These are phyloP conservation scores for Pseudophaeomoniella oleicola DNA, from an alignment of 2,329 filamentous ascomycete species.

Conservation along the genomic window DNA sequence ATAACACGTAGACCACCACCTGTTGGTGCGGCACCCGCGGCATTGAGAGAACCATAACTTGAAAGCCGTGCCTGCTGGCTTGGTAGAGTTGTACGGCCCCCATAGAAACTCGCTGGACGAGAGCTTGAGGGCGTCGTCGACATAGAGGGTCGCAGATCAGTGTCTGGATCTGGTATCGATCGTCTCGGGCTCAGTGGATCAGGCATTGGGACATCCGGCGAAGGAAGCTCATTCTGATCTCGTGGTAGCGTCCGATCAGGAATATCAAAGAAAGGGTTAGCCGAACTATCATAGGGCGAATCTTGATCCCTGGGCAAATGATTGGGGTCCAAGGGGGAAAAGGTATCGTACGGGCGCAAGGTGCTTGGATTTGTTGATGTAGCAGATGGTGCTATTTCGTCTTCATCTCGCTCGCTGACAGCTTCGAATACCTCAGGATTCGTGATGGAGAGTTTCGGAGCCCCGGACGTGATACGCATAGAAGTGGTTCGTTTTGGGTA, in stretches of 20 bases:
- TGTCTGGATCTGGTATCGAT: neutral
- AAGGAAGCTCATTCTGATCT: neutral
- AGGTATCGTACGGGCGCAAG: neutral
- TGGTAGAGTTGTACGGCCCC: constrained; percentile 16
- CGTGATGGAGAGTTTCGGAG: constrained; percentile 10
- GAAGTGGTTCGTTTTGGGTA: neutral
- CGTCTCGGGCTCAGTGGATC: neutral
- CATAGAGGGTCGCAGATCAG: no score
- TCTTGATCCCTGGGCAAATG: constrained; percentile 2
- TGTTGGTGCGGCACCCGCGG: constrained; percentile 3
- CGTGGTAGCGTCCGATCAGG: neutral
- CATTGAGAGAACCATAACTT: constrained; percentile 3
- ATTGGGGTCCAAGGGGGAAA: neutral
- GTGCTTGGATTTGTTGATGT: constrained; percentile 3
- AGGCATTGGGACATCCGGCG: neutral
- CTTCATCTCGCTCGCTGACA: neutral
- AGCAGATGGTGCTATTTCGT: constrained; percentile 9
- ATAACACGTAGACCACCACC: constrained; percentile 1
- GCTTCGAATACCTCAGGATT: constrained; percentile 9
- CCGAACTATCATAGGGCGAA: constrained; percentile 10
- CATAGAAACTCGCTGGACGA: neutral
- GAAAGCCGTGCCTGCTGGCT: constrained; percentile 16
- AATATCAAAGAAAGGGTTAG: constrained; percentile 10
- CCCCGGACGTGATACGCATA: constrained; percentile 1
- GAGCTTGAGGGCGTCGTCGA: neutral